Base-by-base conservation (phyloP, 2,329 filamentous ascomycete species). In the Penicillium sp. region DNA sequence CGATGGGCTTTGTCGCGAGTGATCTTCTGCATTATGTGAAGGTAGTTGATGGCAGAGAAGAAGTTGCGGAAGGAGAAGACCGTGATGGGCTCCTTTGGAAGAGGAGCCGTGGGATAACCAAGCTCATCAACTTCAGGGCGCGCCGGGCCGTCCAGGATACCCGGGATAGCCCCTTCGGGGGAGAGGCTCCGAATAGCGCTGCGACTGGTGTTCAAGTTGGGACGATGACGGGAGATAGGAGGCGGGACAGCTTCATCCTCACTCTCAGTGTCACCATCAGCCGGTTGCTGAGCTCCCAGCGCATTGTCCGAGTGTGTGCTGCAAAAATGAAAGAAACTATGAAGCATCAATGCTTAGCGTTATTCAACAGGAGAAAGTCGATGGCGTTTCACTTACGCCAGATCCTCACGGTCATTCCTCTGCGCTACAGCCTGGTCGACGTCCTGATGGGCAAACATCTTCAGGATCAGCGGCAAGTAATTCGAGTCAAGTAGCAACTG, bases 11-110 rank as follows among this genome's bases (percentile, higher is more conserved):
- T 98, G 77, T 91, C 86, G 69, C 96, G 96, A 78, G 93, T 97
- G 60, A 98, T 90, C 78, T 99, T 99, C 73, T 99, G 95, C 86
- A 99, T 91, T 60, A 97, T 88, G 65, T 96, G 92, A 20, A 99
- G 83, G 76, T 96, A 94, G 78, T 96, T 98, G 81, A 97, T 97
- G 47, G 90, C 86, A 1, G 92, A 90, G 81, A 96, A 96, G 81
- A 98, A 96, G 75, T 96, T 96, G 68, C 95, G 91, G 77, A 91
- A 92, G 12, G 91, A 96, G 79, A 93, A 98, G 70, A 88, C 88
- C 1, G 91, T 96, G 63, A 98, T 93, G 34, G 92, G 92, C 47
- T 77, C 74, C 53, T 75, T 77, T 0, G 92, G 91, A 7, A 90
- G 81, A 2, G 89, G 84, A 85, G 57, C 89, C 0, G 76, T 84